Conservation (phyloP, 768 basidiomycete species). For the Coprinopsis sp. region DNA sequence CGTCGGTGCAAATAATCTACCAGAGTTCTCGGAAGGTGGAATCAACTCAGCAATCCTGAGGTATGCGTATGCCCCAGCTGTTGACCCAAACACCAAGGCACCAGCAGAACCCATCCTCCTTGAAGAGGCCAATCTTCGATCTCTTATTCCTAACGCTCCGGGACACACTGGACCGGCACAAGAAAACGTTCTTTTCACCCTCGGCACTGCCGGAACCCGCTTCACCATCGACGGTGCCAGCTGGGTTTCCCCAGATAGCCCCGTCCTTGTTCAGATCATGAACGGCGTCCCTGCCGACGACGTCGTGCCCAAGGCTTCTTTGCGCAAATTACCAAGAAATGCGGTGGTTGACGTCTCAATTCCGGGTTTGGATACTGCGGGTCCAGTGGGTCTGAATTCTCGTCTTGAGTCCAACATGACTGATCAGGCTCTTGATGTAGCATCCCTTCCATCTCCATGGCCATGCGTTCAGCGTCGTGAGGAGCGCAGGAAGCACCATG, state of each 20-base stretch:
- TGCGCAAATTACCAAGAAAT: conserved; percentile 42
- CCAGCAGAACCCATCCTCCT: conserved; percentile 22
- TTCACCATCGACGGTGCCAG: conserved; percentile 11
- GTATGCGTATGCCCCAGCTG: conserved; percentile 36
- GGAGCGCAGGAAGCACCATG: conserved; percentile 32
- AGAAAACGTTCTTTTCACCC: conserved; percentile 23
- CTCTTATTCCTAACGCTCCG: conserved; percentile 17
- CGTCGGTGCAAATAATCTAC: conserved; percentile 10
- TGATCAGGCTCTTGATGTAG: conserved; percentile 1
- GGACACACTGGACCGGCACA: not conserved
- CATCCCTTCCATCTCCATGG: conserved; percentile 49
- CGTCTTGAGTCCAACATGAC: not conserved
- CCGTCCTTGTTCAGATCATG: conserved; percentile 48
- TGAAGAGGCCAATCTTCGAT: conserved; percentile 33
- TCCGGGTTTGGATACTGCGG: conserved; percentile 23
- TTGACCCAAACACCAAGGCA: conserved; percentile 36
- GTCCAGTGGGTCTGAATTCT: conserved; percentile 2
- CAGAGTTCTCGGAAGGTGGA: conserved; percentile 25
- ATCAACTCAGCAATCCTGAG: conserved; percentile 52
- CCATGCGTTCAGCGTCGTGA: conserved; percentile 38
- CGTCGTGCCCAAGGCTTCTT: conserved; percentile 36
- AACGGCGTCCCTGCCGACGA: conserved; percentile 35
- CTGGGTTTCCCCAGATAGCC: conserved; percentile 27
- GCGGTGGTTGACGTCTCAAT: conserved; percentile 46
- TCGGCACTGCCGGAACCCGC: conserved; percentile 16